Evolutionary conservation across 768 basidiomycete genomes (phyloP), one percentile per base, ranked within the genome.

Genomic region (Mycena galericulata): DNA sequence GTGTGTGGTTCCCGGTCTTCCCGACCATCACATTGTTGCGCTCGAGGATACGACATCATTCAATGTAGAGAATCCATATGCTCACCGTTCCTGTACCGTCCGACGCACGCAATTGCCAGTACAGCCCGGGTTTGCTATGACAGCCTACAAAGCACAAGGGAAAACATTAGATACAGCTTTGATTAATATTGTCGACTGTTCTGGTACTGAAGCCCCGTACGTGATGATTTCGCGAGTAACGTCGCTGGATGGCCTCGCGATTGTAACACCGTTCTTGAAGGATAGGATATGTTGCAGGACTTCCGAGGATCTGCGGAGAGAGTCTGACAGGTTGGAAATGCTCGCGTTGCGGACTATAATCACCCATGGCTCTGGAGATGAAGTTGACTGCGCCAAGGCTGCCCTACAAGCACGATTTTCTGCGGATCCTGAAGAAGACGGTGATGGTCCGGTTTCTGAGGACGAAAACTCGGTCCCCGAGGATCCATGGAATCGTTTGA

Each of bases 151-250:
- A 26, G 26, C 56, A 0, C 56, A 58, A 15, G 56, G 56, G 9
- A 43, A 26, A n/a, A 58, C 56, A 1, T 17, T 58, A n/a, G n/a
- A n/a, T n/a, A n/a, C n/a, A n/a, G n/a, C n/a, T n/a, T n/a, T n/a
- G n/a, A n/a, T 32, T n/a, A 45, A 45, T 45, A 8, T 45, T 3
- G 29, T 51, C 0, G 59, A 47, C 4, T 78, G 73, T 50, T 26
- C 32, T 1, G 73, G 70, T 0, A 69, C 71, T 0, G 71, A 79
- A 47, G 56, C 73, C 0, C 71, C 76, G 2, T 80, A 80, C 46
- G 76, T 79, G 4, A 80, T 80, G 77, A 49, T 76, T 1, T 83
- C 81, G 20, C 58, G 72, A 2, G 78, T 59, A 0, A 75, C 50
- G 10, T 73, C 70, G 1, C 41, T 79, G 0, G 43, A 71, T 0